phyloP scores from a whole-genome alignment of 164 flowering plant species.

The Piper longum region DNA sequence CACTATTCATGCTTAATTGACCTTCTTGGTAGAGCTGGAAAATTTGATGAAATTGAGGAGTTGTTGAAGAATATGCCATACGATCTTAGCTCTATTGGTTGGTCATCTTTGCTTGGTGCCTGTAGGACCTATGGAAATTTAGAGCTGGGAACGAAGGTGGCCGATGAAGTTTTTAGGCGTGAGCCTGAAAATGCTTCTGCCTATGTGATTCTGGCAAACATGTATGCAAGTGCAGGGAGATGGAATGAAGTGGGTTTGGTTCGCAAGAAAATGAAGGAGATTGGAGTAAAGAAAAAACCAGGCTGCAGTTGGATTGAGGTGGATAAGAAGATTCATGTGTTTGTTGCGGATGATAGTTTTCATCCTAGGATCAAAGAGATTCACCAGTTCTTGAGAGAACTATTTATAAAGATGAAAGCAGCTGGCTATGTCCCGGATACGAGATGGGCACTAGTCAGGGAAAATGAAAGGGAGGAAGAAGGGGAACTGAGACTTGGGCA shows the following conservation, averaged over 20 bases:
- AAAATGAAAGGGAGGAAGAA: constrained; percentile 37
- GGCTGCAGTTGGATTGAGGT: constrained; percentile 86
- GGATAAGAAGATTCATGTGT: constrained; percentile 40
- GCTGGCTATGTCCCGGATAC: constrained; percentile 59
- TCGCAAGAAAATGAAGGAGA: constrained; percentile 45
- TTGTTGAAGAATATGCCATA: constrained; percentile 53
- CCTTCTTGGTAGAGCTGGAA: constrained; percentile 74
- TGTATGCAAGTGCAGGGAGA: constrained; percentile 44
- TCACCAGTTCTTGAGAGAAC: constrained; percentile 39
- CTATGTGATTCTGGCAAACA: constrained; percentile 54
- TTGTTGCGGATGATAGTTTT: constrained; percentile 64
- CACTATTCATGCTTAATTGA: constrained; percentile 87
- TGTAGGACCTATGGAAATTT: constrained; percentile 56
- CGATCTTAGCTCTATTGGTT: constrained; percentile 36
- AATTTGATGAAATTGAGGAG: constrained; percentile 49
- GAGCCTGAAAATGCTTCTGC: constrained; percentile 61
- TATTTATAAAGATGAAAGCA: constrained; percentile 35
- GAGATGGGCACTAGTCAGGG: constrained; percentile 47
- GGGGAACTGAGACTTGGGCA: constrained; percentile 35
- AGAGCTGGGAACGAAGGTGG: constrained; percentile 58
- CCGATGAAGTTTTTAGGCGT: constrained; percentile 33
- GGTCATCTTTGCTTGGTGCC: constrained; percentile 72
- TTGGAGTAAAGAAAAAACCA: constrained; percentile 58
- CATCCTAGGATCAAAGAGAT: constrained; percentile 61
- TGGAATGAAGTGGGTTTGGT: constrained; percentile 39